Evolutionary conservation across 164 flowering plant species (phyloP), one percentile per base, ranked within the genome.

Genomic region (Hamamelis virginiana): DNA sequence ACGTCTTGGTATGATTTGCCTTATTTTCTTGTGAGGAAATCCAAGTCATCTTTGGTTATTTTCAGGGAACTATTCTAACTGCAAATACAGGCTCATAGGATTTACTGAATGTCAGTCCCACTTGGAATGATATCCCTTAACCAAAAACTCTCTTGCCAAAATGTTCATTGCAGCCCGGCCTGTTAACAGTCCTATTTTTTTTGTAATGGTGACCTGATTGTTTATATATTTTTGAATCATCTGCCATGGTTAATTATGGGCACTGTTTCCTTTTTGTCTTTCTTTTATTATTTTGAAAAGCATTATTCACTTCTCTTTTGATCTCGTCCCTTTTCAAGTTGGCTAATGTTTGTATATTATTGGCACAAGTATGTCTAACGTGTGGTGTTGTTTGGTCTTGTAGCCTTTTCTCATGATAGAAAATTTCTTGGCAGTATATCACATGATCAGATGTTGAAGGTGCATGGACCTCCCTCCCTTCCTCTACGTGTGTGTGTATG

Each of bases 351-450:
- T 53, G 13, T 46, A 5, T 1, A 52, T 27, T 16, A 21, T 25
- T 16, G 6, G 10, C n/a, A 41, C n/a, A 41, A 22, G 51, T 21
- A 47, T 68, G 46, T 72, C 50, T 59, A 43, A 18, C 9, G 1
- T 64, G 13, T 53, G 5, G 18, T 68, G 59, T 51, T 75, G 19
- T 76, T 81, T 71, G 53, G 21, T 74, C 47, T 73, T 84, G 83
- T 75, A 93, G 98, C 98, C 14, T 93, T 96, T 70, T 95, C 98
- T 70, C 90, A 89, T 75, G 97, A 93, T 77, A 85, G 75, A 75
- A 89, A 85, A 80, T 81, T 72, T 82, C 89, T 93, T 70, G 98
- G 98, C 59, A 91, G 99, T 78, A 87, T 90, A 69, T 90, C 95
- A 71, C 95, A 90, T 81, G 97, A 93, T 76, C 80, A 85, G 38